Evolutionary conservation across 2,329 filamentous ascomycete genomes (phyloP).

Genomic region (Mollisia scopiformis): DNA sequence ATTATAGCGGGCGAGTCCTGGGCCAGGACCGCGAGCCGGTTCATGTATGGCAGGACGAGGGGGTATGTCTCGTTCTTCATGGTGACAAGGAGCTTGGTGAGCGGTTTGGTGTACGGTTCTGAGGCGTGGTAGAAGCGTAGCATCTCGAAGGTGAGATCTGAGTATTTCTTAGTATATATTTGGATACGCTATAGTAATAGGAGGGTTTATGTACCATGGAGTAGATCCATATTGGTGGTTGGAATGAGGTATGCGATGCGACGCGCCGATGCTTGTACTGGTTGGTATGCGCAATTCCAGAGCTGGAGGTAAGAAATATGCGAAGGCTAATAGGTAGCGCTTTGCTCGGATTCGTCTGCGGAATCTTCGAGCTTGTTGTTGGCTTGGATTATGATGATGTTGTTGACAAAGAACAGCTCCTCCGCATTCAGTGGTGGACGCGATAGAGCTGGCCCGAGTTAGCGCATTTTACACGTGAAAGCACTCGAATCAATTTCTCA

Average conservation of each 20-base stretch:
- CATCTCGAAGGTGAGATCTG: slow-evolving; percentile 23
- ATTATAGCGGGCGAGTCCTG: slow-evolving; percentile 40
- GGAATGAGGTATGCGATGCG: neutral
- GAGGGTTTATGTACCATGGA: slow-evolving; percentile 23
- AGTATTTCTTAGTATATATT: neutral
- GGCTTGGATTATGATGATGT: neutral
- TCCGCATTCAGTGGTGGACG: slow-evolving; percentile 3
- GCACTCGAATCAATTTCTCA: neutral
- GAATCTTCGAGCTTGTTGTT: neutral
- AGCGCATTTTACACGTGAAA: slow-evolving; percentile 14
- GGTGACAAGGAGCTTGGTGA: slow-evolving; percentile 11
- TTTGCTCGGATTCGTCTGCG: neutral
- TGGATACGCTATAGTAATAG: neutral
- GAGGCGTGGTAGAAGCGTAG: slow-evolving; percentile 21
- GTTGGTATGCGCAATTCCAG: neutral
- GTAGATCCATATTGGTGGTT: slow-evolving; percentile 21
- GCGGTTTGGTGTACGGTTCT: slow-evolving; percentile 26
- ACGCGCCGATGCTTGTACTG: neutral
- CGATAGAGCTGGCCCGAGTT: neutral
- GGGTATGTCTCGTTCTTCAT: slow-evolving; percentile 18
- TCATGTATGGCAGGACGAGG: slow-evolving; percentile 25
- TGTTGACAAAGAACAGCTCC: neutral
- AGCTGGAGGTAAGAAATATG: neutral
- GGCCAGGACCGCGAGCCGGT: slow-evolving; percentile 16
- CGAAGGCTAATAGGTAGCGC: neutral